phyloP scores from a whole-genome alignment of 495 filamentous ascomycete genomes.

The Podospora bellae-mahoneyi region DNA sequence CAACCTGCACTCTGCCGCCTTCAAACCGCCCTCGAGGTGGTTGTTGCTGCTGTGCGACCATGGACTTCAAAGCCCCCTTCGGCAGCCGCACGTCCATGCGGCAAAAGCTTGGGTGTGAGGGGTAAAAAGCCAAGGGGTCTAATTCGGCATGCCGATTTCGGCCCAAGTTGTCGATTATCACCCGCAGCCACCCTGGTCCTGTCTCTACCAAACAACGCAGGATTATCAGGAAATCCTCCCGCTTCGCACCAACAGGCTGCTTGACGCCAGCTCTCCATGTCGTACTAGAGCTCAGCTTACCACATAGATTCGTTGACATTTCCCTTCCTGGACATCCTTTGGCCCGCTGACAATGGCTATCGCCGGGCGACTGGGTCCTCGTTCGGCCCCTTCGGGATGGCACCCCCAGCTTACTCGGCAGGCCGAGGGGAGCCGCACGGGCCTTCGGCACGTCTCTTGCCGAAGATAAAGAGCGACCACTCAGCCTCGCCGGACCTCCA shows the following conservation, averaged over 20 bases:
- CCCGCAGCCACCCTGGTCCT: not conserved
- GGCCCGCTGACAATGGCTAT: not conserved
- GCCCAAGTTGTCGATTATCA: conserved; percentile 37
- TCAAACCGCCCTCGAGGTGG: conserved; percentile 18
- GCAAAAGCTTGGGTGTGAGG: conserved; percentile 18
- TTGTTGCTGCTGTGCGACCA: conserved; percentile 30
- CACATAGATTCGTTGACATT: not conserved
- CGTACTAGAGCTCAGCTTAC: not conserved
- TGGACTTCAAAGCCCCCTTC: conserved; percentile 12
- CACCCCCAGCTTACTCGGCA: not conserved
- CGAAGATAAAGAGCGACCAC: not conserved
- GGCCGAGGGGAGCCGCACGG: not conserved
- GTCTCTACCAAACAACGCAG: not conserved
- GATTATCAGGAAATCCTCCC: not conserved
- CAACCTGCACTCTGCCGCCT: conserved; percentile 27
- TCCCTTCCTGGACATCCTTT: not conserved
- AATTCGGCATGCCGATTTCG: conserved; percentile 36
- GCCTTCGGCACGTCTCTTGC: not conserved
- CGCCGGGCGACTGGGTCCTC: not conserved
- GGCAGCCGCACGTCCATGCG: conserved; percentile 12
- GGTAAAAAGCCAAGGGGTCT: conserved; percentile 22
- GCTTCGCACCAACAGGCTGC: not conserved
- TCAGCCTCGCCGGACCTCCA: not conserved
- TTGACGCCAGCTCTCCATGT: not conserved
- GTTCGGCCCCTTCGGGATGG: not conserved